Evolutionary conservation across 2,329 filamentous ascomycete genomes (phyloP), one percentile per base, ranked within the genome.

Genomic region (Pseudogymnoascus sp.): DNA sequence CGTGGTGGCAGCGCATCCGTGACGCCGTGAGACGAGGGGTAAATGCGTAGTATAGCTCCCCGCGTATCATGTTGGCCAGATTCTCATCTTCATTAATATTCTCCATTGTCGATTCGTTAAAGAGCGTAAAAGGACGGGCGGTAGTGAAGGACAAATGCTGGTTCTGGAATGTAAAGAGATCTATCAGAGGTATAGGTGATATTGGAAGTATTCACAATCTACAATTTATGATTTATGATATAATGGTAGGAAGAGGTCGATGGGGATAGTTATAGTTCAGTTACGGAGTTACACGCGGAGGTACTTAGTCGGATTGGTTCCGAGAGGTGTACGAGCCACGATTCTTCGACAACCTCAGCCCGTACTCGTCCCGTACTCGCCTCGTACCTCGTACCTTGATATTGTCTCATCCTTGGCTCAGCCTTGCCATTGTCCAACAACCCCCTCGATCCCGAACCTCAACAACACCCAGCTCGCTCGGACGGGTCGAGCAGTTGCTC

Each of bases 31-130:
- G 76, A 35, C 88, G 82, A 0, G 89, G 87, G 0, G 84, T 83
- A 70, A 92, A 92, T 44, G 88, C 84, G 68, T 86, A 82, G 74
- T 91, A 92, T 10, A 93, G 80, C 72, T 93, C 85, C 59, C 88
- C 88, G 12, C 79, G 77, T 59, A 77, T 74, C 86, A 90, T 91
- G 25, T 79, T 78, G 42, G 75, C 73, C 38, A 76, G 73, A 70
- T 84, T 84, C 59, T 83, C 80, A 42, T 69, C 73, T 5, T 73
- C 73, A 60, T 79, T 73, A 33, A 82, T 67, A 35, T 47, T 59
- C 25, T 65, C 25, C 50, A 63, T 63, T 31, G 25, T 44, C 5
- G 33, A 3, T 6, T 25, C 23, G 23, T n/a, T 11, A 5, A 40
- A 25, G 35, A 18, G 18, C 11, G 16, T 40, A 61, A 38, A 28